Conservation (phyloP, 495 filamentous ascomycete genomes). For the Neurospora tetrasperma region DNA sequence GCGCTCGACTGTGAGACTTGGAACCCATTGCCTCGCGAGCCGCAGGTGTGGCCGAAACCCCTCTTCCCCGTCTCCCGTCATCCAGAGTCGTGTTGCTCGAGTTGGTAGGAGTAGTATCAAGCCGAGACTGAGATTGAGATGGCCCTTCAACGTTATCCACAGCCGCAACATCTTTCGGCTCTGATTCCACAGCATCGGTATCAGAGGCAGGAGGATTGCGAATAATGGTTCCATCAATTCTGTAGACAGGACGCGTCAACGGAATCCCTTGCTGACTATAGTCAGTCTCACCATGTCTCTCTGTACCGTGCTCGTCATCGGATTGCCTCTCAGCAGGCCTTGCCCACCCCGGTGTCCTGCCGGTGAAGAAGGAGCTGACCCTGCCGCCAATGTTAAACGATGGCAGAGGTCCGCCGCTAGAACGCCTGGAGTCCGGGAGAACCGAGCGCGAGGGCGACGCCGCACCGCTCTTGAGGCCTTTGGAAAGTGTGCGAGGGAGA, state of each 20-base stretch:
- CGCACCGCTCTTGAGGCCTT: constrained; percentile 13
- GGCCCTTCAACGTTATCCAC: not conserved
- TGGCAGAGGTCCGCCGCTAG: constrained; percentile 5
- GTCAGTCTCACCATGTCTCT: not conserved
- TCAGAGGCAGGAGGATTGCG: not conserved
- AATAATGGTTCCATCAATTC: constrained; percentile 33
- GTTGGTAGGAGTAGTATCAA: not conserved
- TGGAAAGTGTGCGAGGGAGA: constrained; percentile 66
- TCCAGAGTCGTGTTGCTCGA: not conserved
- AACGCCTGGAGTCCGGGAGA: not conserved
- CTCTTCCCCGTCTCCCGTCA: not conserved
- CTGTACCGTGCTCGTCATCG: not conserved
- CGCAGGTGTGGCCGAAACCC: not conserved
- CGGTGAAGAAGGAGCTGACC: constrained; percentile 20
- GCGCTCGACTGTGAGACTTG: not conserved
- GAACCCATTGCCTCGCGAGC: not conserved
- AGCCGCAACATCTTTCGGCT: not conserved
- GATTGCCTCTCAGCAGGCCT: not conserved
- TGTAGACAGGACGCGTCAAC: constrained; percentile 36
- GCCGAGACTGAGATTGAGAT: not conserved
- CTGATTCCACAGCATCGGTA: not conserved
- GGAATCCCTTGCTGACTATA: not conserved
- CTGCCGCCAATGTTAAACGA: constrained; percentile 18
- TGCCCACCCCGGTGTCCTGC: constrained; percentile 9
- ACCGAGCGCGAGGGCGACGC: constrained; percentile 9